These are phyloP conservation scores for Lycium barbarum DNA, from an alignment of 257 asterid genomes.

Conservation along the genomic window DNA sequence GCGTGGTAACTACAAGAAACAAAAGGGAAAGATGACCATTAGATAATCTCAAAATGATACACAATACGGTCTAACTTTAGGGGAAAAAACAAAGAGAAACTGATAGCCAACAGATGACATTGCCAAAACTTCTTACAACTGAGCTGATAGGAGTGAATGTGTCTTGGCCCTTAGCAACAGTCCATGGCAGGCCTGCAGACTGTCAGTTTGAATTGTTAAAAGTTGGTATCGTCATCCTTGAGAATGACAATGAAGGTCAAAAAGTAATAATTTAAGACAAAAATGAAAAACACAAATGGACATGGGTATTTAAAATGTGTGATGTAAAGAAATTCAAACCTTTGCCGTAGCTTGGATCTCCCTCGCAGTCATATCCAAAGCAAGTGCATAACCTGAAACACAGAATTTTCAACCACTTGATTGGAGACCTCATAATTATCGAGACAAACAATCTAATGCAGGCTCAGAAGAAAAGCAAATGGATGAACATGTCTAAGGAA, in stretches of 20 bases:
- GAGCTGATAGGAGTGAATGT: slow-evolving; percentile 98
- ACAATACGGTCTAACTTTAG: neutral
- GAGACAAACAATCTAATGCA: slow-evolving; percentile 18
- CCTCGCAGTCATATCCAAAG: slow-evolving; percentile 99
- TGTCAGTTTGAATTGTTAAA: slow-evolving; percentile 45
- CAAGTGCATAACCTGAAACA: slow-evolving; percentile 93
- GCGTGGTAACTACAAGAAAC: slow-evolving; percentile 60
- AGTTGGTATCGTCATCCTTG: neutral
- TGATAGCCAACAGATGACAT: slow-evolving; percentile 23
- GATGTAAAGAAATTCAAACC: slow-evolving; percentile 54
- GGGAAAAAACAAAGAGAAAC: neutral
- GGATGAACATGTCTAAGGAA: neutral
- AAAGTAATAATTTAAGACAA: slow-evolving; percentile 14
- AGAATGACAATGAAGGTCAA: slow-evolving; percentile 6
- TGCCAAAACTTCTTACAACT: slow-evolving; percentile 62
- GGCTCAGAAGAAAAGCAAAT: slow-evolving; percentile 12
- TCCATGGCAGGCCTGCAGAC: slow-evolving; percentile 99
- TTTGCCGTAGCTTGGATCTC: slow-evolving; percentile 88
- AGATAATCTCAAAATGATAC: neutral
- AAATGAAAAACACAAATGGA: neutral
- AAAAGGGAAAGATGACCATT: slow-evolving; percentile 18
- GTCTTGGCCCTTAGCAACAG: slow-evolving; percentile 95
- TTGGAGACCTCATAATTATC: neutral
- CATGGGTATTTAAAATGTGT: neutral
- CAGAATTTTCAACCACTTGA: slow-evolving; percentile 15